Evolutionary conservation across 1,139 yeast genomes (phyloP), one percentile per base, ranked within the genome.

Genomic region (Debaryomyces coudertii): DNA sequence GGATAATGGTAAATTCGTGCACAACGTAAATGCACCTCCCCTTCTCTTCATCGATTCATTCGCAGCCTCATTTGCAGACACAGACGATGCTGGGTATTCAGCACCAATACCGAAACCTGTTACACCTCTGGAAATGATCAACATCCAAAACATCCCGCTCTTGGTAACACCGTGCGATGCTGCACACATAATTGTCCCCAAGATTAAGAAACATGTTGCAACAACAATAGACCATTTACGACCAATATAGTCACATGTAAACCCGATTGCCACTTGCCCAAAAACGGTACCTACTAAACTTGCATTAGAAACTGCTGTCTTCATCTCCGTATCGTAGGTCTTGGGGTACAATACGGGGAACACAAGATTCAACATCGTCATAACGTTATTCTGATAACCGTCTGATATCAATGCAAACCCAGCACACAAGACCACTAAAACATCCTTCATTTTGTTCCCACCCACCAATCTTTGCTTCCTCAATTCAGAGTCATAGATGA

Each of bases 61-160:
- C 2, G 90, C 87, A 30, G 90, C 87, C 61, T 85, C 92, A 36
- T 83, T 79, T 1, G 90, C 89, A 25, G 87, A 73, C 1, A 85
- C 77, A 0, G 88, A 80, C 27, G 86, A 80, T 1, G 87, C 82
- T 2, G 88, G 87, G 61, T 85, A 84, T 60, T 87, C 93, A 20
- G 90, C 90, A 48, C 92, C 92, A 50, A 85, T 79, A 48, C 92
- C 92, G 51, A 83, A 79, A 43, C 92, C 92, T 41, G 86, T 80
- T 18, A 82, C 74, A 53, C 90, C 90, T 62, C 90, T 71, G 47
- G 80, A 69, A 27, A 85, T 79, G 40, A 82, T 76, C 57, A 85
- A 71, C 89, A 85, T 83, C 90, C 90, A 85, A 58, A 87, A 82
- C 66, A 69, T 64, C 3, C 77, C 78, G n/a, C 65, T 54, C 12